Evolutionary conservation across 2,329 filamentous ascomycete genomes (phyloP).

Genomic region (Hypoxylon sp.): DNA sequence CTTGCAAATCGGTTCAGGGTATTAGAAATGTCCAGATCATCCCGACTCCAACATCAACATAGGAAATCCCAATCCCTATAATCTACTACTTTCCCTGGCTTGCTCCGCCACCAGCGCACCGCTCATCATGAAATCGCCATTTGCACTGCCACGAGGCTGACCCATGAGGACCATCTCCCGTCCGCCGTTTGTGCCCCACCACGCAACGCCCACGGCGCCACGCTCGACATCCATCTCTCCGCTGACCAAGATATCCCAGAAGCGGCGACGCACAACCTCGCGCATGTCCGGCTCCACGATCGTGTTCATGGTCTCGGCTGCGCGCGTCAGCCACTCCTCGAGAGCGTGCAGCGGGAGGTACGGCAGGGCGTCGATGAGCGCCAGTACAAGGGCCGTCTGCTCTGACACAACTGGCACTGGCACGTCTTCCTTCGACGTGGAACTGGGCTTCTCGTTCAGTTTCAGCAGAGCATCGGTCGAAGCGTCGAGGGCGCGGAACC

Average conservation of each 20-base stretch:
- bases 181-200: slow-evolving; percentile 80
- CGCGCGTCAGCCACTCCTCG: slow-evolving; percentile 84
- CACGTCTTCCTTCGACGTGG: slow-evolving; percentile 50
- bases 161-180: slow-evolving; percentile 64
- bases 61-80: neutral
- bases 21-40: neutral
- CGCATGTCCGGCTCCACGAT: slow-evolving; percentile 75
- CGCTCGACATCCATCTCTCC: slow-evolving; percentile 93
- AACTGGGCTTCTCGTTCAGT: slow-evolving; percentile 56
- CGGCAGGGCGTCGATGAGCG: slow-evolving; percentile 84
- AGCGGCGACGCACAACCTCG: slow-evolving; percentile 75
- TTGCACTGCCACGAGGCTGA: slow-evolving; percentile 44
- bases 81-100: slow-evolving; percentile 30
- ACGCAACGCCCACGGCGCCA: slow-evolving; percentile 82
- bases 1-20: neutral
- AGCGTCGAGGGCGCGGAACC: slow-evolving; percentile 70
- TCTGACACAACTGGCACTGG: slow-evolving; percentile 70
- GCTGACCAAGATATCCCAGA: slow-evolving; percentile 83
- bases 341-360: slow-evolving; percentile 78
- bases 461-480: slow-evolving; percentile 60
- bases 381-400: slow-evolving; percentile 81
- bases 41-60: neutral
- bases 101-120: slow-evolving; percentile 61
- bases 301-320: slow-evolving; percentile 75
- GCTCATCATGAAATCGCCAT: slow-evolving; percentile 65